Evolutionary conservation across 1,284 basidiomycete genomes (phyloP).

Genomic region (Cystobasidium sp.): DNA sequence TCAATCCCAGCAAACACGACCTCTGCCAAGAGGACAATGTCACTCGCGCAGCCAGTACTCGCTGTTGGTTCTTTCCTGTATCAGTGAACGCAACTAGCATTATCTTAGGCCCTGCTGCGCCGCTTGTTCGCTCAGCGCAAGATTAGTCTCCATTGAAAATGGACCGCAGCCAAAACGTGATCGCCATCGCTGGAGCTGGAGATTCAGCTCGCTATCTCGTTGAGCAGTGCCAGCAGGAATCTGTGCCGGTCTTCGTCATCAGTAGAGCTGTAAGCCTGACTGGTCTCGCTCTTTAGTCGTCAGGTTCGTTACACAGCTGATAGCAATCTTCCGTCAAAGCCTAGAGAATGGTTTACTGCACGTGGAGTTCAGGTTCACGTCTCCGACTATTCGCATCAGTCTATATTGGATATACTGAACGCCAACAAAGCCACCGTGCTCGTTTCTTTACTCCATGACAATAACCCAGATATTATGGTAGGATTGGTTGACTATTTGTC

Average conservation of each 20-base stretch:
- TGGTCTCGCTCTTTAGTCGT: not conserved
- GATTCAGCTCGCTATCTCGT: constrained; percentile 11
- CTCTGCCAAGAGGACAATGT: no score
- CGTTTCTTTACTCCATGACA: constrained; percentile 4
- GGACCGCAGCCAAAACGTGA: not conserved
- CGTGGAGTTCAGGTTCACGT: not conserved
- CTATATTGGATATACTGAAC: not conserved
- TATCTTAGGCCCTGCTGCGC: no score
- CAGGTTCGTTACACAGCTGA: not conserved
- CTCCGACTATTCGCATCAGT: constrained; percentile 7
- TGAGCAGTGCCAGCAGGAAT: not conserved
- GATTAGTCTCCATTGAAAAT: no score
- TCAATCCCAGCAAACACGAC: no score
- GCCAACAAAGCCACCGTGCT: not conserved
- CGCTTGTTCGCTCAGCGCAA: no score
- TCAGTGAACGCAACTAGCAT: no score
- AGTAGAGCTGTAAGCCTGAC: not conserved
- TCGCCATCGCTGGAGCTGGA: constrained; percentile 19
- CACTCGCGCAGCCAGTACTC: no score
- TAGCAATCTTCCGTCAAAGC: not conserved
- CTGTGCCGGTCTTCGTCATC: not conserved
- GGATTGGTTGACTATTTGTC: not conserved
- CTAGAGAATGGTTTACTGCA: not conserved
- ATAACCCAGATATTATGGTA: constrained; percentile 4
- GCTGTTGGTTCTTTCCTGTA: no score